A percentile compares a stretch with the other conserved stretches of the same genome.
Evolutionary conservation across 2,329 filamentous ascomycete species (phyloP).

Genomic region (Davidsoniella eucalypti): DNA sequence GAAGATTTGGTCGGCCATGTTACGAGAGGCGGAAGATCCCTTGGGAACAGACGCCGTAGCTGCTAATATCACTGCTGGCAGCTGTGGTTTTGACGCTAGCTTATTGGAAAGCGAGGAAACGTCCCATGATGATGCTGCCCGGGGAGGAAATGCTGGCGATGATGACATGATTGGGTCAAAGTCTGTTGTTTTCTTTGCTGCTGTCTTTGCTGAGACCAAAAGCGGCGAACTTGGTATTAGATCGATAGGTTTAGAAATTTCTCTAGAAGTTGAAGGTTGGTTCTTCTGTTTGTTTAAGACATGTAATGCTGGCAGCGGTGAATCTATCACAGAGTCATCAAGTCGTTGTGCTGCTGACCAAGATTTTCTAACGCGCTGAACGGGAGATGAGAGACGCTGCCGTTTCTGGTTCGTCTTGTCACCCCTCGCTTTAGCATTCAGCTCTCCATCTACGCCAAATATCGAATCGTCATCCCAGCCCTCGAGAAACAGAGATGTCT

Average conservation of each 20-base stretch:
- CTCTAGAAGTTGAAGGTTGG: not conserved
- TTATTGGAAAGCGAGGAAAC: too few relatives aligned
- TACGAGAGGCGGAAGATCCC: not conserved
- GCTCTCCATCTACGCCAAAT: not conserved
- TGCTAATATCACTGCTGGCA: too few relatives aligned
- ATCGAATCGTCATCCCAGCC: conserved; percentile 4
- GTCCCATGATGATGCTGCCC: not conserved
- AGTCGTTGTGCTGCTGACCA: too few relatives aligned
- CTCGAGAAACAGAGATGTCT: not conserved
- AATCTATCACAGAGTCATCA: not conserved
- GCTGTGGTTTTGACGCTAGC: too few relatives aligned
- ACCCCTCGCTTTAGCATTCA: not conserved
- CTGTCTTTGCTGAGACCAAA: too few relatives aligned
- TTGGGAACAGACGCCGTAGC: not conserved
- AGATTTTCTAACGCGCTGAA: not conserved
- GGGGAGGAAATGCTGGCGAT: not conserved
- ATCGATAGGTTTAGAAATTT: too few relatives aligned
- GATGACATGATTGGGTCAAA: conserved; percentile 3
- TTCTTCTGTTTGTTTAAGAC: not conserved
- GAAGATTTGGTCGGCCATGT: not conserved
- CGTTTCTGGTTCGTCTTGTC: not conserved
- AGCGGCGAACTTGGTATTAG: too few relatives aligned
- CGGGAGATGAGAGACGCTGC: not conserved
- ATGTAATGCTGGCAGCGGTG: not conserved
- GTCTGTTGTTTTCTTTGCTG: not conserved